Evolutionary conservation across 2,329 filamentous ascomycete genomes (phyloP).

Genomic region (Ophiostoma perfectum): DNA sequence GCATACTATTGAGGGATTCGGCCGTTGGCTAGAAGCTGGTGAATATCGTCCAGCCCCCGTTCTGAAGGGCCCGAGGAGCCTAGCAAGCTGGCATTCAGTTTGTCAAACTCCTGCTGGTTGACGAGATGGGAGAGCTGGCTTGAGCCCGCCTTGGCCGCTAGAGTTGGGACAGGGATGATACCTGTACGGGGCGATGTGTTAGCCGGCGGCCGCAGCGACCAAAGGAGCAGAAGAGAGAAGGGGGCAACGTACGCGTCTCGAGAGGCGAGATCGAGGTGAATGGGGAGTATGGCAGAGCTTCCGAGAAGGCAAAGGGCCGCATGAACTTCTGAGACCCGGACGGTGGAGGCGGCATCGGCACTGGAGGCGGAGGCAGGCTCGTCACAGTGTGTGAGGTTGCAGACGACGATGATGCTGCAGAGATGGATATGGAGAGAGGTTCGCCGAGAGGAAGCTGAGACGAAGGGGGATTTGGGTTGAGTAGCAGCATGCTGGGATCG

Average conservation of each 20-base stretch:
- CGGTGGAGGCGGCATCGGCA: slow-evolving; percentile 21
- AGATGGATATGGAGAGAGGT: slow-evolving; percentile 22
- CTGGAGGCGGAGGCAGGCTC: slow-evolving; percentile 11
- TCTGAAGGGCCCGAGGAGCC: slow-evolving; percentile 36
- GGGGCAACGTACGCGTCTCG: slow-evolving; percentile 55
- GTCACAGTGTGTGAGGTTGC: slow-evolving; percentile 14
- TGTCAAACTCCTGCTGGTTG: slow-evolving; percentile 53
- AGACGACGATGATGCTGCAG: slow-evolving; percentile 20
- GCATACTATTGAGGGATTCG: slow-evolving; percentile 64
- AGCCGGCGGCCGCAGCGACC: neutral
- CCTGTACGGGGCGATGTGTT: slow-evolving; percentile 38
- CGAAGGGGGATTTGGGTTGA: slow-evolving; percentile 24
- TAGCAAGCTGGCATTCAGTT: slow-evolving; percentile 63
- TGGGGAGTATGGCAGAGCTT: slow-evolving; percentile 76
- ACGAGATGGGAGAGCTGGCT: slow-evolving; percentile 48
- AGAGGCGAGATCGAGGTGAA: slow-evolving; percentile 76
- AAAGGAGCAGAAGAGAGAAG: neutral
- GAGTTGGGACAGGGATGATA: slow-evolving; percentile 59
- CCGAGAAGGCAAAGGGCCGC: slow-evolving; percentile 59
- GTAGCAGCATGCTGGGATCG: slow-evolving; percentile 27
- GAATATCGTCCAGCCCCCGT: slow-evolving; percentile 66
- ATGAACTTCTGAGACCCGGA: slow-evolving; percentile 28
- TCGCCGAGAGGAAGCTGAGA: slow-evolving; percentile 20
- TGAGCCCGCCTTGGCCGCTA: slow-evolving; percentile 52
- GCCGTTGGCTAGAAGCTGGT: slow-evolving; percentile 61